phyloP scores from a whole-genome alignment of 805 yeast species.

The Kockiozyma suomiensis region DNA sequence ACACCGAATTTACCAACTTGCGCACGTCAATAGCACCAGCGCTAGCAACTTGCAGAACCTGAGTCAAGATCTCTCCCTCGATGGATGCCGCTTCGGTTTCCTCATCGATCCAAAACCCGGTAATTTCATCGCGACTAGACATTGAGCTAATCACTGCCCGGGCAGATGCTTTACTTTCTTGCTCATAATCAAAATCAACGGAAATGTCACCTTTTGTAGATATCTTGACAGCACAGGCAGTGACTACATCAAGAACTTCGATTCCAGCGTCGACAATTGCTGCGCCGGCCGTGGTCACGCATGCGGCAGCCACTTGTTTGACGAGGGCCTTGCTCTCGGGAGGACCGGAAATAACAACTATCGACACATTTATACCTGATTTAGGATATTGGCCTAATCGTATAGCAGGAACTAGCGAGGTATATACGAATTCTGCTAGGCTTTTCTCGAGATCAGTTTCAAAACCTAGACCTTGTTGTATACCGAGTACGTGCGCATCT shows the following conservation, averaged over 20 bases:
- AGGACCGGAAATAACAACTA: constrained; percentile 60
- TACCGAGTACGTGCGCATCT: constrained; percentile 38
- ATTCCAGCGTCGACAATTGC: constrained; percentile 86
- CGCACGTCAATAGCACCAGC: constrained; percentile 44
- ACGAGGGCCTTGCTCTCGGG: constrained; percentile 43
- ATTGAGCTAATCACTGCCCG: constrained; percentile 49
- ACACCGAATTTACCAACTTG: constrained; percentile 51
- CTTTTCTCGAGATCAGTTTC: constrained; percentile 46
- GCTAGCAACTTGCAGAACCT: constrained; percentile 9
- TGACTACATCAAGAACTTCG: constrained; percentile 74
- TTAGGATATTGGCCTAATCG: constrained; percentile 80
- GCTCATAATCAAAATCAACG: constrained; percentile 20
- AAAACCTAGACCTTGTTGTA: constrained; percentile 31
- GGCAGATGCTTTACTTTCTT: constrained; percentile 1
- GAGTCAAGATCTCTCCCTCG: constrained; percentile 42
- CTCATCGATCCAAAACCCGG: constrained; percentile 56
- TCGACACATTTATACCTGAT: constrained; percentile 78
- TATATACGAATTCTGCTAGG: constrained; percentile 52
- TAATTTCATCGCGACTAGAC: constrained; percentile 56
- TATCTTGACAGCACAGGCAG: constrained; percentile 42
- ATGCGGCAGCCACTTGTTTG: constrained; percentile 43
- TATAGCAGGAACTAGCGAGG: constrained; percentile 56
- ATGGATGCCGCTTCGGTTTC: constrained; percentile 39
- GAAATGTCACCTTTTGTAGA: background rate
- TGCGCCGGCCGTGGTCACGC: constrained; percentile 62